Evolutionary conservation across 2,329 filamentous ascomycete species (phyloP), one percentile per base, ranked within the genome.

Genomic region (Malbranchea zuffiana): DNA sequence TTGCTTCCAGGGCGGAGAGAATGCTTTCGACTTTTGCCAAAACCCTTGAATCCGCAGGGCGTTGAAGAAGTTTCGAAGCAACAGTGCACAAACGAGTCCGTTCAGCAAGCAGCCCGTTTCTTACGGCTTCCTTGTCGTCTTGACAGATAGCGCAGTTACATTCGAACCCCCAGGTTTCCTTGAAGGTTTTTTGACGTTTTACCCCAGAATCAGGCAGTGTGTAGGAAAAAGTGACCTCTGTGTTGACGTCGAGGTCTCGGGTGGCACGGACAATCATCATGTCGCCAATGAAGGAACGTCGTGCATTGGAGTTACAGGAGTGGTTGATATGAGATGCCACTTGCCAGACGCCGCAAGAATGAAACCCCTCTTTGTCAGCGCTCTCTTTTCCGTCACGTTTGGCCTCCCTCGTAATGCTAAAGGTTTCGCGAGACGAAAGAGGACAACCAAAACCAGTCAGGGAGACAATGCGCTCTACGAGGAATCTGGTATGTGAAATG

Each of bases 311-410:
- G 3, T 60, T 12, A 47, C 72, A 76, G 7, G 59, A 61, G 43
- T 75, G 71, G 40, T 76, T 75, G 44, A 72, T 63, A 37, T 59
- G 56, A 0, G 71, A 69, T 3, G 68, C 65, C 1, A 56, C 40
- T 2, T 54, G 39, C 69, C 71, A 76, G 8, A 74, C 38, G 1
- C 70, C 70, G 20, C 11, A n/a, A 13, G 25, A 27, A 27, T 27
- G 7, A 27, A 27, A 27, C 4, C 7, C 3, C 3, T 27, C 7
- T 13, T 27, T 27, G 3, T 11, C 25, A n/a, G 25, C n/a, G 15
- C 3, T 27, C 25, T 27, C 11, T 13, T 27, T 27, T 11, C 25
- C 15, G 3, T 27, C 3, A n/a, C n/a, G n/a, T n/a, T n/a, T n/a
- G n/a, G n/a, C n/a, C n/a, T n/a, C n/a, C n/a, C n/a, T n/a, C n/a